Conservation (phyloP, 108 stramenopile genomes). For the Nannochloropsis granulata region DNA sequence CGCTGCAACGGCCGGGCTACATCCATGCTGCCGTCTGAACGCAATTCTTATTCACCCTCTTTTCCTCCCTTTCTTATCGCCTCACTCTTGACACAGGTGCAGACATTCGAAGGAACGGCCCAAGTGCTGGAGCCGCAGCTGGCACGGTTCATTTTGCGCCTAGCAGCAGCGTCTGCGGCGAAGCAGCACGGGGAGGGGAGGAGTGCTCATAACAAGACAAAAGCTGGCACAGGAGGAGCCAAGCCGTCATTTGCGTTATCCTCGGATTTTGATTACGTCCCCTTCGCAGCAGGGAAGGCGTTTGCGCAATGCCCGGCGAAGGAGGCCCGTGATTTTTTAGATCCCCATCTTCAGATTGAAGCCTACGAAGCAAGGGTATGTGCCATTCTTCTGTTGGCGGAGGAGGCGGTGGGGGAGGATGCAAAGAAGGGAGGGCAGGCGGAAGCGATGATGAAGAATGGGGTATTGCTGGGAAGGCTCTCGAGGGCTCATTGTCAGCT, state of each 20-base stretch:
- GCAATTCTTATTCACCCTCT: slow-evolving; percentile 34
- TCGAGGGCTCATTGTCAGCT: not conserved
- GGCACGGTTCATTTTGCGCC: slow-evolving; percentile 3
- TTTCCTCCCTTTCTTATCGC: slow-evolving; percentile 40
- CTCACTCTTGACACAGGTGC: not conserved
- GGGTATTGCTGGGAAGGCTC: not conserved
- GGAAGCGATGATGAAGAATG: not conserved
- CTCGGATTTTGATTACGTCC: not conserved
- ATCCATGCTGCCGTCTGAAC: slow-evolving; percentile 5
- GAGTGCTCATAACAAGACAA: not conserved
- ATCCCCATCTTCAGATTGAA: not conserved
- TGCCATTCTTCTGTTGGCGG: not conserved
- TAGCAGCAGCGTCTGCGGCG: not conserved
- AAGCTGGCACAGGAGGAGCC: not conserved
- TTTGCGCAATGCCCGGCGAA: not conserved
- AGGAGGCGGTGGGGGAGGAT: not conserved
- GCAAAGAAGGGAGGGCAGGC: not conserved
- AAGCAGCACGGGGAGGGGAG: not conserved
- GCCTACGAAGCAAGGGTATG: not conserved
- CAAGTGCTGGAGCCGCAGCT: slow-evolving; percentile 36
- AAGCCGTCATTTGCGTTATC: not conserved
- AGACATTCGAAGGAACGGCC: slow-evolving; percentile 29
- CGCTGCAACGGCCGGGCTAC: not conserved
- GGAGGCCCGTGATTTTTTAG: not conserved
- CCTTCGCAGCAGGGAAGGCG: not conserved